Conservation (phyloP, 2,329 filamentous ascomycete species). For the Cercospora sp. region DNA sequence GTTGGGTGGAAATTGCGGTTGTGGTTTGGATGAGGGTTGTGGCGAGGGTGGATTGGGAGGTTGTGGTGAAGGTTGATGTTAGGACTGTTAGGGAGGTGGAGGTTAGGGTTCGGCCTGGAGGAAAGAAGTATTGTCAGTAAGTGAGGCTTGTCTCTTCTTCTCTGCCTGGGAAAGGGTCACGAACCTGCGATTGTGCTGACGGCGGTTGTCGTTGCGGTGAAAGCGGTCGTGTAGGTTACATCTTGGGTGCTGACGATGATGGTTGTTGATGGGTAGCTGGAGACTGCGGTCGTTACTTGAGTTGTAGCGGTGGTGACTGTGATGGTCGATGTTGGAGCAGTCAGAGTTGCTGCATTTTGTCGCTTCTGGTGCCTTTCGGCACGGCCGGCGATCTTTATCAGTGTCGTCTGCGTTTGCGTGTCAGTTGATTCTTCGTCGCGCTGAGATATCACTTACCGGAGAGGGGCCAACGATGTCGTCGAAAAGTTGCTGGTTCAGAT, state of each 20-base stretch:
- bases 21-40: conserved; percentile 8
- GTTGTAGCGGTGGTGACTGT: conserved; percentile 5
- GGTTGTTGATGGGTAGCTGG: conserved; percentile 7
- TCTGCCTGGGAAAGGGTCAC: too few relatives aligned
- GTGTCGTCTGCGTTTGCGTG: background rate
- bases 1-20: conserved; percentile 5
- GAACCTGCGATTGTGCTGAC: conserved; percentile 2
- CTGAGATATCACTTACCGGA: background rate
- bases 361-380: background rate
- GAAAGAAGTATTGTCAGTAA: background rate
- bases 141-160: too few relatives aligned
- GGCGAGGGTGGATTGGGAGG: background rate
- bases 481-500: background rate
- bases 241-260: background rate
- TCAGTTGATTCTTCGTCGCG: background rate
- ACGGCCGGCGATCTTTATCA: conserved; percentile 1
- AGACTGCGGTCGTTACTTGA: background rate
- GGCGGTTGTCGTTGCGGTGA: background rate
- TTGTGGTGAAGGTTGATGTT: conserved; percentile 2
- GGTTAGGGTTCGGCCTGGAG: conserved; percentile 1
- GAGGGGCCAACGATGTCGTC: background rate
- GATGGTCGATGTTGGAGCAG: conserved; percentile 4
- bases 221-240: background rate
- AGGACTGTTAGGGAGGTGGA: background rate
- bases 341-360: background rate